Conservation (phyloP, 2,329 filamentous ascomycete species). For the Ophiostoma perfectum region DNA sequence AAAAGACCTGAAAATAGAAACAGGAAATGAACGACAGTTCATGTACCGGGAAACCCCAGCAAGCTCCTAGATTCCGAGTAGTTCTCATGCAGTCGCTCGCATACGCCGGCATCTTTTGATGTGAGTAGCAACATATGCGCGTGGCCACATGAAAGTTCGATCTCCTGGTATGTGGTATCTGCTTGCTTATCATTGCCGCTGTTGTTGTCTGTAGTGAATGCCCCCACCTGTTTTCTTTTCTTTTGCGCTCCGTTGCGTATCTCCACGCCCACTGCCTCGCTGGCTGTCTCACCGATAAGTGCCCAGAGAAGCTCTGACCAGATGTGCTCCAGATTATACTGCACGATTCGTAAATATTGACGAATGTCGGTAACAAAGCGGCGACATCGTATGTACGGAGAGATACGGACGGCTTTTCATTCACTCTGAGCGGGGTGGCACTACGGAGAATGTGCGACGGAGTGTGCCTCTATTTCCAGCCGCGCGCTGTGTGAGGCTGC, state of each 20-base stretch:
- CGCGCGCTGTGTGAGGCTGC: slow-evolving; percentile 18
- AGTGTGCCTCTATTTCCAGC: slow-evolving; percentile 14
- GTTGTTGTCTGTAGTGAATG: too few relatives aligned
- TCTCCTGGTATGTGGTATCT: neutral
- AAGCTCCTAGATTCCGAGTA: neutral
- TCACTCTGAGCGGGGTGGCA: neutral
- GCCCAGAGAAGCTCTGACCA: neutral
- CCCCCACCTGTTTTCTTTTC: neutral
- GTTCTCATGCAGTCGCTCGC: neutral
- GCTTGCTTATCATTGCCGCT: neutral
- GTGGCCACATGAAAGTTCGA: neutral
- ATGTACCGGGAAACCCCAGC: slow-evolving; percentile 8
- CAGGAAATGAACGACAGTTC: neutral
- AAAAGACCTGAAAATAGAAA: neutral
- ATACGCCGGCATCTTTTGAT: slow-evolving; percentile 1
- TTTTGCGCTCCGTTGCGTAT: neutral
- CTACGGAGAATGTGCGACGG: neutral
- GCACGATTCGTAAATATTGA: too few relatives aligned
- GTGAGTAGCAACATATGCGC: neutral
- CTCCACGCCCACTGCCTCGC: neutral
- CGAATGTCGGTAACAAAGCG: neutral
- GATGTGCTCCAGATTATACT: too few relatives aligned
- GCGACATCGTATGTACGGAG: slow-evolving; percentile 6
- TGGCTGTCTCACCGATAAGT: slow-evolving; percentile 3
- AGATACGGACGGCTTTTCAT: neutral